phyloP scores from a whole-genome alignment of 2,329 filamentous ascomycete species.

The Hypomyces rosellus region DNA sequence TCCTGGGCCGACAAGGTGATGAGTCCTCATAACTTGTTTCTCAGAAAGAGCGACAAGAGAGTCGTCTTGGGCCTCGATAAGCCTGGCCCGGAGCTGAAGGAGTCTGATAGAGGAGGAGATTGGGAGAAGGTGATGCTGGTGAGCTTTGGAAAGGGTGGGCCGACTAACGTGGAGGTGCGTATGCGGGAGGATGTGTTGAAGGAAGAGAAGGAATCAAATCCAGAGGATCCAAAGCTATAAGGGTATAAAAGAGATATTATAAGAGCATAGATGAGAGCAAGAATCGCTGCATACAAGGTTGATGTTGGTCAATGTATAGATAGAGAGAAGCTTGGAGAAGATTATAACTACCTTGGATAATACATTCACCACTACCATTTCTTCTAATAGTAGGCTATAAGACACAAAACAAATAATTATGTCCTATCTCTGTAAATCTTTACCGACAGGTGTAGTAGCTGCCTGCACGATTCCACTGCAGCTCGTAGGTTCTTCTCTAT shows the following conservation, averaged over 20 bases:
- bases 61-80: slow-evolving; percentile 51
- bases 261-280: not conserved
- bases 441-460: no score
- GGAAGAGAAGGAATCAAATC: slow-evolving; percentile 34
- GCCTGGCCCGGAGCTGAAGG: slow-evolving; percentile 50
- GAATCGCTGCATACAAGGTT: no score
- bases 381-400: no score
- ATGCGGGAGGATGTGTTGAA: slow-evolving; percentile 42
- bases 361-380: no score
- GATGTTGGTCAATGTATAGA: not conserved
- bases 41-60: slow-evolving; percentile 39
- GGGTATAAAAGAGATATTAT: not conserved
- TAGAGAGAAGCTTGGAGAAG: no score
- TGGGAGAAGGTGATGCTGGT: slow-evolving; percentile 53
- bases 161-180: slow-evolving; percentile 47
- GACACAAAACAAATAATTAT: no score
- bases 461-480: no score
- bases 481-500: no score
- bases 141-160: slow-evolving; percentile 44
- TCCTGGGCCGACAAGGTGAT: slow-evolving; percentile 58
- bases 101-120: slow-evolving; percentile 46
- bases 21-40: slow-evolving; percentile 43
- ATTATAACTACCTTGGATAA: no score
- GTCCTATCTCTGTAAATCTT: no score
- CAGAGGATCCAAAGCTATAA: slow-evolving; percentile 22